These are phyloP conservation scores for Tetrahymena elliotti DNA, from an alignment of 73 alveolate species.

Conservation along the genomic window DNA sequence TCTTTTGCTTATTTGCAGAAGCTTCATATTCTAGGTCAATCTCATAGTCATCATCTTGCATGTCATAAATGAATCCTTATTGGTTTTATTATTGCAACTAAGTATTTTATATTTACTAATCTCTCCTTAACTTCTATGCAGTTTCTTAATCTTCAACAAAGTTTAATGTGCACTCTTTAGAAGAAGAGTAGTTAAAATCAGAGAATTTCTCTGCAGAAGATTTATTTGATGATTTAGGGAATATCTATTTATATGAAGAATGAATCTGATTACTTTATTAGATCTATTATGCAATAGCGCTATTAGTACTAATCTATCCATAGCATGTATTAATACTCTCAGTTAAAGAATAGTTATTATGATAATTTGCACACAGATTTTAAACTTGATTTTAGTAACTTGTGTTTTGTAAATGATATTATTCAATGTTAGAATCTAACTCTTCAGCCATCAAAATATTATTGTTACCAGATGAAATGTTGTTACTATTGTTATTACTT, in stretches of 20 bases:
- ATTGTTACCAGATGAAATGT: not conserved
- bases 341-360: not conserved
- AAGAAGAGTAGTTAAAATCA: not conserved
- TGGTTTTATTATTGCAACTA: not conserved
- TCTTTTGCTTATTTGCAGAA: not conserved
- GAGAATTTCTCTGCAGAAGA: not conserved
- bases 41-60: not conserved
- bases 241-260: not conserved
- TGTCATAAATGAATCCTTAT: not conserved
- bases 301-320: not conserved
- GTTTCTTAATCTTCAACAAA: not conserved
- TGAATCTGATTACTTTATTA: not conserved
- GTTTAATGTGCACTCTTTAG: not conserved
- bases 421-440: not conserved
- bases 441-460: not conserved
- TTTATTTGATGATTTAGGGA: not conserved
- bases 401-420: not conserved
- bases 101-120: not conserved
- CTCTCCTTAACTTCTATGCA: not conserved
- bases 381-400: not conserved
- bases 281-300: not conserved
- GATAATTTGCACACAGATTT: not conserved
- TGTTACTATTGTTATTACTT: not conserved
- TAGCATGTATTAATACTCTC: not conserved
- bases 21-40: not conserved